Evolutionary conservation across 2,329 filamentous ascomycete species (phyloP).

Genomic region (Fusarium lateritium): DNA sequence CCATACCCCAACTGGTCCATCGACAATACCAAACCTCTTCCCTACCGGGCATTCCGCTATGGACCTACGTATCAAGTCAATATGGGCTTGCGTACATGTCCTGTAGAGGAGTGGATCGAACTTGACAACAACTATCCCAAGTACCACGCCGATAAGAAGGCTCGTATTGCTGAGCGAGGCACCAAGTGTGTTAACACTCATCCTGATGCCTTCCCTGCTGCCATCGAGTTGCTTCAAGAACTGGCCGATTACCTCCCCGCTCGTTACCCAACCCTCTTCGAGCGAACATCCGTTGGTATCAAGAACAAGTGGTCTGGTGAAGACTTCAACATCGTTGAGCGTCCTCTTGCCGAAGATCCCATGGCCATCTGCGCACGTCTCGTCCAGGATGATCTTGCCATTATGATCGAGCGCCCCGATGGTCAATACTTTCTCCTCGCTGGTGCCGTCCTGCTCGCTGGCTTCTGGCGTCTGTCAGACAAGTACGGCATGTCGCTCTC

Average conservation of each 20-base stretch:
- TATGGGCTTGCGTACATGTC: constrained; percentile 81
- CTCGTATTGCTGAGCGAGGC: constrained; percentile 76
- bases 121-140: constrained; percentile 84
- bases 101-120: constrained; percentile 85
- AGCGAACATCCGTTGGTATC: constrained; percentile 74
- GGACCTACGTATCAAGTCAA: constrained; percentile 83
- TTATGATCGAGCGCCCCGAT: constrained; percentile 84
- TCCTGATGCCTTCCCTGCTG: constrained; percentile 78
- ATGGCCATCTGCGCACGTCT: constrained; percentile 82
- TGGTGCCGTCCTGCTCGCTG: constrained; percentile 81
- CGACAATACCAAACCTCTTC: constrained; percentile 77
- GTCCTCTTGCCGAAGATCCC: constrained; percentile 80
- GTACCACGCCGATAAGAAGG: constrained; percentile 80
- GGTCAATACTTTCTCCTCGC: constrained; percentile 87
- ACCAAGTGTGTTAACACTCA: constrained; percentile 77
- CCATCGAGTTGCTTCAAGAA: constrained; percentile 83
- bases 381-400: constrained; percentile 85
- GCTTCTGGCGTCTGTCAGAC: constrained; percentile 87
- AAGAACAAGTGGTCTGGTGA: constrained; percentile 81
- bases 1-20: constrained; percentile 80
- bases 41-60: constrained; percentile 84
- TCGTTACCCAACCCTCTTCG: constrained; percentile 81
- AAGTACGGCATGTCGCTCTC: constrained; percentile 85
- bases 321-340: constrained; percentile 75
- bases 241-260: constrained; percentile 78